These are phyloP conservation scores for Aspergillus fischeri DNA, from an alignment of 2,329 filamentous ascomycete genomes.

Conservation along the genomic window DNA sequence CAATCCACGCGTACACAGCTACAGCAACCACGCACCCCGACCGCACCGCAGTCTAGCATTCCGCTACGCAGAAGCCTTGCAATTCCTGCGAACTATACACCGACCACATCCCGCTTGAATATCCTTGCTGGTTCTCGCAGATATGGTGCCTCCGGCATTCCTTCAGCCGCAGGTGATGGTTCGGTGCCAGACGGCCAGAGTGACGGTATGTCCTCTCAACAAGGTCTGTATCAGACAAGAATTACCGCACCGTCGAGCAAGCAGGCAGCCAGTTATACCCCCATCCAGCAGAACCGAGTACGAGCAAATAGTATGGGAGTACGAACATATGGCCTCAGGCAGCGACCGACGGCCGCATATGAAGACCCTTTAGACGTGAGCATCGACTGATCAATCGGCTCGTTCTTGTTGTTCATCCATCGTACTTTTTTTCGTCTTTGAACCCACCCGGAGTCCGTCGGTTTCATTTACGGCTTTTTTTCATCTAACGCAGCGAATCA, in stretches of 20 bases:
- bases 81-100: conserved; percentile 30
- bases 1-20: conserved; percentile 21
- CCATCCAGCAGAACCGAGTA: conserved; percentile 34
- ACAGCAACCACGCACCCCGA: conserved; percentile 28
- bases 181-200: conserved; percentile 18
- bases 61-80: conserved; percentile 37
- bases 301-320: conserved; percentile 36
- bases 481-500: conserved; percentile 23
- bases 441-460: conserved; percentile 4
- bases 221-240: conserved; percentile 27
- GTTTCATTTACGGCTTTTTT: conserved; percentile 12
- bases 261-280: conserved; percentile 34
- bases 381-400: conserved; percentile 23
- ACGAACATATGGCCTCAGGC: conserved; percentile 32
- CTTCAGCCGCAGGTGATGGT: conserved; percentile 16
- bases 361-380: conserved; percentile 27
- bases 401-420: neutral
- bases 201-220: conserved; percentile 13
- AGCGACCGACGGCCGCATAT: conserved; percentile 22
- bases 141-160: conserved; percentile 28
- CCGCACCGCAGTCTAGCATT: conserved; percentile 29
- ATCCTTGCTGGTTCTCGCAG: conserved; percentile 41
- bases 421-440: neutral
- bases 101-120: conserved; percentile 34
- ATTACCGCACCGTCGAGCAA: conserved; percentile 34